Evolutionary conservation across 371 early-diverging fungal species (phyloP).

Genomic region (Saksenaea oblongispora): DNA sequence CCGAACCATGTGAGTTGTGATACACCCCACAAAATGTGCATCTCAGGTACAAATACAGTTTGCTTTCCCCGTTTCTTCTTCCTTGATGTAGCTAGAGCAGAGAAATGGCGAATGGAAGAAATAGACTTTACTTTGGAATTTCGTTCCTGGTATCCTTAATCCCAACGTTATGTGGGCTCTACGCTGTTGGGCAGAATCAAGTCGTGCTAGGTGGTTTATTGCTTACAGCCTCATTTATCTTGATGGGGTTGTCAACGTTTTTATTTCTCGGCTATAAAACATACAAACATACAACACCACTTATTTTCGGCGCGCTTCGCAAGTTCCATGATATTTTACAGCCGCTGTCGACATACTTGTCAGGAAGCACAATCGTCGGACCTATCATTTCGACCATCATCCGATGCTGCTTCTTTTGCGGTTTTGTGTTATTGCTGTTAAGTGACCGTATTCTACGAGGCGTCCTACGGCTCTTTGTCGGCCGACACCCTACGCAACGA

Average conservation of each 20-base stretch:
- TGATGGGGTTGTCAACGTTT: constrained; percentile 24
- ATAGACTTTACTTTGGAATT: constrained; percentile 13
- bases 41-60: background rate
- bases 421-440: constrained; percentile 37
- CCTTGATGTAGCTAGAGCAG: background rate
- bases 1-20: background rate
- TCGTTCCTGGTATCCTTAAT: constrained; percentile 15
- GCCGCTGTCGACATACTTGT: constrained; percentile 27
- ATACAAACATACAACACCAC: constrained; percentile 31
- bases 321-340: constrained; percentile 15
- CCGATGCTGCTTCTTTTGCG: constrained; percentile 38
- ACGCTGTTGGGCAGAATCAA: constrained; percentile 12
- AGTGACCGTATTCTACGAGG: constrained; percentile 38
- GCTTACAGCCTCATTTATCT: constrained; percentile 10
- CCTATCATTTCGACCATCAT: constrained; percentile 31
- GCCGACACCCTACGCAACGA: constrained; percentile 30
- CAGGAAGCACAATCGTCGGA: constrained; percentile 31
- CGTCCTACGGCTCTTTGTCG: constrained; percentile 30
- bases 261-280: constrained; percentile 29
- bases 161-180: constrained; percentile 10
- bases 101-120: constrained; percentile 12
- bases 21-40: constrained; percentile 1
- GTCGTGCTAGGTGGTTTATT: constrained; percentile 5
- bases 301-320: constrained; percentile 20
- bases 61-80: background rate